Evolutionary conservation across 1,284 basidiomycete genomes (phyloP).

Genomic region (Cutaneotrichosporon sp.): DNA sequence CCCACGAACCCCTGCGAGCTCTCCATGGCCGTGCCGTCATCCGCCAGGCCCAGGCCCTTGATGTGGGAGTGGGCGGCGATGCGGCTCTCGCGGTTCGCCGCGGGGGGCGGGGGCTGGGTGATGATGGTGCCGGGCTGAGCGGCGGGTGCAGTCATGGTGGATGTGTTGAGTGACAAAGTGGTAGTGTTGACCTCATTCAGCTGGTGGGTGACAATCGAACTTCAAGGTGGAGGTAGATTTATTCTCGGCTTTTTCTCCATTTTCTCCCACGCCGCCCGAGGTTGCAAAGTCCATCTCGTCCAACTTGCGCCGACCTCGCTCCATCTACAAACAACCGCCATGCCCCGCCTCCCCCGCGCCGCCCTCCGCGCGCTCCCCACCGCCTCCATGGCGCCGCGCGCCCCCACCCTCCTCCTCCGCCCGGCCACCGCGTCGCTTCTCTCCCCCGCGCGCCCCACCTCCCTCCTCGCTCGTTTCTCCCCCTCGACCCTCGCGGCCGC

Average conservation of each 20-base stretch:
- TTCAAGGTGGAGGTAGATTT: slow-evolving; percentile 13
- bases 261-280: slow-evolving; percentile 21
- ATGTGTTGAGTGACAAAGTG: neutral
- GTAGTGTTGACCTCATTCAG: neutral
- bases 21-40: slow-evolving; percentile 75
- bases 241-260: slow-evolving; percentile 14
- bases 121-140: slow-evolving; percentile 38
- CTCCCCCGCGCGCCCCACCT: slow-evolving; percentile 7
- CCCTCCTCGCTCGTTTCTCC: slow-evolving; percentile 19
- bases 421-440: slow-evolving; percentile 11
- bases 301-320: neutral
- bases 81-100: slow-evolving; percentile 50
- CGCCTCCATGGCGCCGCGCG: slow-evolving; percentile 5
- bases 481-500: slow-evolving; percentile 8
- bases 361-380: slow-evolving; percentile 11
- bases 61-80: slow-evolving; percentile 55
- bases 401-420: slow-evolving; percentile 14
- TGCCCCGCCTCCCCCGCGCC: slow-evolving; percentile 22
- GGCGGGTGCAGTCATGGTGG: slow-evolving; percentile 19
- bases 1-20: slow-evolving; percentile 88
- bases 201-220: neutral
- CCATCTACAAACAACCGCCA: slow-evolving; percentile 5
- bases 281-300: neutral
- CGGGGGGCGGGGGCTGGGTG: slow-evolving; percentile 48
- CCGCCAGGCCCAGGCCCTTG: slow-evolving; percentile 87